Percentiles rank a stretch among this genome's conserved stretches.
These are phyloP conservation scores for Secale cereale DNA, from an alignment of 176 grass and related monocot genomes.

Conservation along the genomic window DNA sequence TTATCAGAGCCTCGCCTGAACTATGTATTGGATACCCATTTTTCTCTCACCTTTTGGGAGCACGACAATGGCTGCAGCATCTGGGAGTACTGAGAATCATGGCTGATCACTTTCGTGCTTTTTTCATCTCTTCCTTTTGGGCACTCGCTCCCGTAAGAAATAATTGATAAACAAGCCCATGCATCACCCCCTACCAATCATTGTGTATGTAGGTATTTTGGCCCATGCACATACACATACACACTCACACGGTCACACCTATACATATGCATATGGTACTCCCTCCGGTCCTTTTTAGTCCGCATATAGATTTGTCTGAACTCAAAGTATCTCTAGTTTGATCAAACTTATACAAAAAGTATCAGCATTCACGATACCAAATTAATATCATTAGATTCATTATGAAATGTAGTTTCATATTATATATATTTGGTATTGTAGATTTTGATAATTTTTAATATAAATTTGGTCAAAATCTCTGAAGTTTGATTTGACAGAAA, in stretches of 20 bases:
- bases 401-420: no score
- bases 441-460: no score
- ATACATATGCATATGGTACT: background rate
- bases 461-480: no score
- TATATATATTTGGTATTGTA: no score
- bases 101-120: constrained; percentile 4
- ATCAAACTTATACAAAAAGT: no score
- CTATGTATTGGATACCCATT: constrained; percentile 28
- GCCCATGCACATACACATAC: constrained; percentile 28
- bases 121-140: constrained; percentile 17
- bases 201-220: constrained; percentile 25
- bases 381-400: no score
- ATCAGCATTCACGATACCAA: no score
- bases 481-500: no score
- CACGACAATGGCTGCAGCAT: background rate
- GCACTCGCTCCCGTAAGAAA: constrained; percentile 40
- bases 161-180: constrained; percentile 11
- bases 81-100: constrained; percentile 28
- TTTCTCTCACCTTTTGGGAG: constrained; percentile 33
- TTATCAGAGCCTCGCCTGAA: constrained; percentile 34
- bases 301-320: no score
- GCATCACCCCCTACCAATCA: constrained; percentile 28
- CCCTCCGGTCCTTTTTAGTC: no score
- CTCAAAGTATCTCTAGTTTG: no score
- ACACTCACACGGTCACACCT: background rate